These are phyloP conservation scores for Camptophora hylomeconis DNA, from an alignment of 2,329 filamentous ascomycete species.

Conservation along the genomic window DNA sequence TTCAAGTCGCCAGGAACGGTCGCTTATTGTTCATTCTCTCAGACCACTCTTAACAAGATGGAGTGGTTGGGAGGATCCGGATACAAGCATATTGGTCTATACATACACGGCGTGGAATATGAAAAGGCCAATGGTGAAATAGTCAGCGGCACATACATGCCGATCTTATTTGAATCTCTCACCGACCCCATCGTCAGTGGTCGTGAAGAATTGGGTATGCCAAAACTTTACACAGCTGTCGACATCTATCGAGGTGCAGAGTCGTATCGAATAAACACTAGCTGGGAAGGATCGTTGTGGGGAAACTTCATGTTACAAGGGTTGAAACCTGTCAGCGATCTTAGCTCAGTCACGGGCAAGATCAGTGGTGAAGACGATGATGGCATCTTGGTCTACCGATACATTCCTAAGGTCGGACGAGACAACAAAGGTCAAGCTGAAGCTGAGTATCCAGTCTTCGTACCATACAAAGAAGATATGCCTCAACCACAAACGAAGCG, in stretches of 20 bases:
- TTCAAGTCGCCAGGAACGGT: conserved; percentile 34
- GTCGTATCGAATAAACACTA: conserved; percentile 27
- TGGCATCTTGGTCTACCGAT: conserved; percentile 43
- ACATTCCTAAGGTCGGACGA: conserved; percentile 42
- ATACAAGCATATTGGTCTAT: conserved; percentile 46
- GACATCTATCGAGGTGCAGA: conserved; percentile 27
- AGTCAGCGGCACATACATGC: conserved; percentile 41
- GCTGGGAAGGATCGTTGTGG: conserved; percentile 32
- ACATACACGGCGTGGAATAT: conserved; percentile 50
- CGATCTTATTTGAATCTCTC: conserved; percentile 45
- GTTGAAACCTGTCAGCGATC: conserved; percentile 18
- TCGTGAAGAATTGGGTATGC: conserved; percentile 49
- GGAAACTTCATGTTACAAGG: conserved; percentile 25
- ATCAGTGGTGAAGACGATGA: conserved; percentile 24
- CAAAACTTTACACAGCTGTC: conserved; percentile 43
- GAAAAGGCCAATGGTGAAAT: conserved; percentile 34
- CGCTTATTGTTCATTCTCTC: conserved; percentile 30
- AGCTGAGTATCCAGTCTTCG: conserved; percentile 39
- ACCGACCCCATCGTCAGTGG: conserved; percentile 49
- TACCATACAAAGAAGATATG: conserved; percentile 19
- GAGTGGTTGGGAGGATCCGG: conserved; percentile 49
- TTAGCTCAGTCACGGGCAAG: conserved; percentile 3
- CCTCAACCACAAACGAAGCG: conserved; percentile 20
- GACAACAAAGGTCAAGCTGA: conserved; percentile 37
- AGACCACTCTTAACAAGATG: conserved; percentile 37